Evolutionary conservation across 2,329 filamentous ascomycete genomes (phyloP), one percentile per base, ranked within the genome.

Genomic region (Fusarium pseudoanthophilum): DNA sequence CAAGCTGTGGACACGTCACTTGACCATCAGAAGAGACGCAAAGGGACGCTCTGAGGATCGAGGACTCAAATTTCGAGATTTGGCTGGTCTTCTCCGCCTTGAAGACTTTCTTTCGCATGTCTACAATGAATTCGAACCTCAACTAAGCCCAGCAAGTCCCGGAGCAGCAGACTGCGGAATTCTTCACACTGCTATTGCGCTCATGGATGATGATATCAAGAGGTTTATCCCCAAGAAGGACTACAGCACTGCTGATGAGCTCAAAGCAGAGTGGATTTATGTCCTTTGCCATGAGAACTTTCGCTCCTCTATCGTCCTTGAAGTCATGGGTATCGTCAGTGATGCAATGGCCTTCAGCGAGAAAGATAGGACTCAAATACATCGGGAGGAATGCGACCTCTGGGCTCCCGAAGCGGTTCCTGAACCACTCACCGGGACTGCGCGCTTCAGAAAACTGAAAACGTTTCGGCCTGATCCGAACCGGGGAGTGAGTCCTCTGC

Each of bases 91-190:
- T 4, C 42, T 74, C 18, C 63, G 71, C 5, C 36, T 75, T 1
- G 73, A 73, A 15, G 73, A 75, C 28, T 74, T 53, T 26, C 45
- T 75, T 9, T 63, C 67, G 0, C 56, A 55, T n/a, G 52, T 72
- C 18, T 55, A 60, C 5, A 30, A 24, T 11, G 62, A 75, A 24
- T 55, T 72, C 14, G 34, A 61, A 13, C 28, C 39, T 3, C 57
- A 72, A 11, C 18, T 69, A 4, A 59, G 49, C 6, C 36, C n/a
- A 7, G 21, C 10, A 2, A 30, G 20, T 16, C 26, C 14, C 9
- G 36, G 36, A 7, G 42, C 34, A 1, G 24, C n/a, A 7, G 11
- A 56, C 4, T 24, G 40, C 3, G 37, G 37, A 9, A 36, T 70
- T 10, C 18, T 72, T 3, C 18, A 58, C 7, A 60, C 56, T 4